Evolutionary conservation across 768 basidiomycete genomes (phyloP), one percentile per base, ranked within the genome.

Genomic region (Leccinum olivaceopallidum): DNA sequence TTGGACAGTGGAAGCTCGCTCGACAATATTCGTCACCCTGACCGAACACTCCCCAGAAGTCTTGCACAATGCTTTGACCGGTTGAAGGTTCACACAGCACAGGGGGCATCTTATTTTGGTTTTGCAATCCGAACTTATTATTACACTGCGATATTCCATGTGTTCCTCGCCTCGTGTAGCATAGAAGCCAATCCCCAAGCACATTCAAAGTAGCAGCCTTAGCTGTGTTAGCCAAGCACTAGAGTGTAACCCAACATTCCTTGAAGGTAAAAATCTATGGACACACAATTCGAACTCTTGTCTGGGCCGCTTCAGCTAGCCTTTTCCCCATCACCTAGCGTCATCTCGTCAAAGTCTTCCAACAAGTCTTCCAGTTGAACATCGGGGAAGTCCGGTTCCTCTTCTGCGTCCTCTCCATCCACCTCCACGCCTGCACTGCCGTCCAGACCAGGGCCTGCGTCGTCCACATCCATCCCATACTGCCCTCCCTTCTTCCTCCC

Each of bases 281-380:
- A 16, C 9, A 56, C 9, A 2, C n/a, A 37, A 37, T 28, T 39
- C 24, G 12, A 22, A 28, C 20, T 56, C 32, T 34, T 0, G 34
- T 14, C 32, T 34, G 32, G 5, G 34, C 34, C 13, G 13, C 34
- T 36, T 36, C 13, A 36, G 34, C 34, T 14, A 36, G 34, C 57
- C 24, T 65, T 69, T 36, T 74, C 73, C 16, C 63, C 67, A 9
- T 81, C 79, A 47, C 81, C 83, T 42, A 97, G 80, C 9, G 88
- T 92, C 88, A 98, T 83, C 74, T 93, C 93, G 66, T 97, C 94
- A 67, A 97, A 94, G 73, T 90, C 87, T 60, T 97, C 94, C 68
- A 98, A 74, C 63, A 98, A 73, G 75, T 98, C 95, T 65, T 94
- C 86, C 68, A 96, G 72, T 60, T 82, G 80, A 48, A 98, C 80